Percentiles rank a stretch among this genome's conserved stretches.
phyloP scores from a whole-genome alignment of 768 basidiomycete genomes.

The Kwoniella mangroviensis region DNA sequence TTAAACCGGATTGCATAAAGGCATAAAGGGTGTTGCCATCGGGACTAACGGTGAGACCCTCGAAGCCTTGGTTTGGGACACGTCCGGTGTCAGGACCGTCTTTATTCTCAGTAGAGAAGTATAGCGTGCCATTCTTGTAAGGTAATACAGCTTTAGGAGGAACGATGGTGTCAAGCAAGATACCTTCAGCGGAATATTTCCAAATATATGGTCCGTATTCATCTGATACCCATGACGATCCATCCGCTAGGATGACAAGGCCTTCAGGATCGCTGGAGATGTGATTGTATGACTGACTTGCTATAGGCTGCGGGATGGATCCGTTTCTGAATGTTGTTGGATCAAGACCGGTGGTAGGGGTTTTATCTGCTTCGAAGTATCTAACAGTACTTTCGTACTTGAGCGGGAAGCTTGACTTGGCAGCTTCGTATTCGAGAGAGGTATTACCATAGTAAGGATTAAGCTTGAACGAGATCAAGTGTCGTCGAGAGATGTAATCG shows the following conservation, averaged over 20 bases:
- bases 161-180: constrained; percentile 65
- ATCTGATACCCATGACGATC: constrained; percentile 70
- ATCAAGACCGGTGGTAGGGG: constrained; percentile 66
- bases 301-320: constrained; percentile 62
- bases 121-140: constrained; percentile 59
- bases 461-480: constrained; percentile 66
- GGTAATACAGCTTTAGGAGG: constrained; percentile 68
- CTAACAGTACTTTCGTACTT: constrained; percentile 64
- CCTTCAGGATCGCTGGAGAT: constrained; percentile 68
- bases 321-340: constrained; percentile 62
- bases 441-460: constrained; percentile 63
- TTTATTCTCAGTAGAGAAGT: constrained; percentile 61
- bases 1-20: constrained; percentile 68
- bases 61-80: constrained; percentile 67
- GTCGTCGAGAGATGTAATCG: constrained; percentile 70
- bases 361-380: constrained; percentile 60
- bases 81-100: constrained; percentile 64
- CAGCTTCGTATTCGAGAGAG: constrained; percentile 63
- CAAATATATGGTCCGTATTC: constrained; percentile 75
- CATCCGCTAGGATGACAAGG: constrained; percentile 65
- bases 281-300: constrained; percentile 60
- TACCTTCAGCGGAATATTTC: constrained; percentile 62
- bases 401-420: constrained; percentile 64
- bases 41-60: constrained; percentile 65
- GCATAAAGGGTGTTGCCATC: constrained; percentile 65